These are phyloP conservation scores for Nicotiana undulata DNA, from an alignment of 257 asterid genomes.

Conservation along the genomic window DNA sequence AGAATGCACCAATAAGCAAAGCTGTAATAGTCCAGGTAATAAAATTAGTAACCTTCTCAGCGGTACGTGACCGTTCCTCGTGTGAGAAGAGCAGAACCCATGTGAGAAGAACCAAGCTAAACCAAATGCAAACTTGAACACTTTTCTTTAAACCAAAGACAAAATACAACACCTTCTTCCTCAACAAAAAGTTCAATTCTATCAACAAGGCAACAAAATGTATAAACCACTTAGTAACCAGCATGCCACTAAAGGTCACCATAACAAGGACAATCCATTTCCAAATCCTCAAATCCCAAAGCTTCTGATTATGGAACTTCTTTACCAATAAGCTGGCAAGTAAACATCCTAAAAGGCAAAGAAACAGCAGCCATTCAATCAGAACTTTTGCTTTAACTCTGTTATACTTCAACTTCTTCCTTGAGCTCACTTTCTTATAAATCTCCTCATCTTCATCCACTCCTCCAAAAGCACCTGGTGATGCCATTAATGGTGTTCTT, in stretches of 20 bases:
- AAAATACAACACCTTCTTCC: slow-evolving; percentile 69
- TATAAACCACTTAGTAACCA: slow-evolving; percentile 56
- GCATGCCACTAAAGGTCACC: slow-evolving; percentile 71
- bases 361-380: slow-evolving; percentile 59
- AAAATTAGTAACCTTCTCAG: slow-evolving; percentile 38
- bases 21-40: slow-evolving; percentile 65
- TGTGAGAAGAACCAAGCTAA: slow-evolving; percentile 51
- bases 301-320: slow-evolving; percentile 20
- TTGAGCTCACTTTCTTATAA: slow-evolving; percentile 66
- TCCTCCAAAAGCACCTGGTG: slow-evolving; percentile 48
- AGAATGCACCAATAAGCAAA: slow-evolving; percentile 51
- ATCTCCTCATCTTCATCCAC: slow-evolving; percentile 69
- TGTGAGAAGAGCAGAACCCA: slow-evolving; percentile 52
- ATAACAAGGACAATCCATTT: slow-evolving; percentile 68
- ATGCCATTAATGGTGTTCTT: slow-evolving; percentile 51
- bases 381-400: slow-evolving; percentile 52
- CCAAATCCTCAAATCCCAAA: slow-evolving; percentile 58
- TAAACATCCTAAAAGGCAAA: slow-evolving; percentile 47
- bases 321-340: slow-evolving; percentile 49
- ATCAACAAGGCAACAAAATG: slow-evolving; percentile 57
- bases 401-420: slow-evolving; percentile 49
- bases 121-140: slow-evolving; percentile 64
- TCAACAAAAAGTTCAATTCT: slow-evolving; percentile 65
- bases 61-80: slow-evolving; percentile 26
- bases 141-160: slow-evolving; percentile 69